Evolutionary conservation across 192 early-diverging fungal species (phyloP), one percentile per base, ranked within the genome.

Genomic region (Geranomyces variabilis): DNA sequence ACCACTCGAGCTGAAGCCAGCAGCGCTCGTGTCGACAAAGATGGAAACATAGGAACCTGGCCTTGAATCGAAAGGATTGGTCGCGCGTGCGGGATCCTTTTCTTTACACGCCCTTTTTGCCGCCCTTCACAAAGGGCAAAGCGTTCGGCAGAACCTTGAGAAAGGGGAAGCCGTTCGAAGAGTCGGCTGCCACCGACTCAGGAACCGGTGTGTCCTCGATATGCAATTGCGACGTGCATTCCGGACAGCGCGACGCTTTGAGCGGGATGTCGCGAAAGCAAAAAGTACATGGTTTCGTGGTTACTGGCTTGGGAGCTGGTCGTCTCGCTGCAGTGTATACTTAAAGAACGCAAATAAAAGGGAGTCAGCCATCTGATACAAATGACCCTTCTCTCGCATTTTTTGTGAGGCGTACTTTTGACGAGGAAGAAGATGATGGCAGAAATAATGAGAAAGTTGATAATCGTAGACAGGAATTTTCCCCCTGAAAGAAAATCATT

Each of bases 401-500:
- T n/a, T 19, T 41, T 44, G 24, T 36, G 12, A 17, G n/a, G 51
- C 70, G 9, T 65, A 72, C 70, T n/a, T 70, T 89, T 89, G 14
- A 90, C 81, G 22, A 91, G 79, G 33, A 89, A 51, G 73, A 86
- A 91, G 66, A 91, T 75, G 53, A 80, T 79, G 60, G 76, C 53
- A 43, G 81, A 68, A 49, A 90, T 78, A 44, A 91, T 80, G 67
- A 91, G 63, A 47, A 91, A 90, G 77, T 88, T 91, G 79, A 91
- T 77, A 68, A 86, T 58, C 48, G 76, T 75, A 48, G 89, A 81
- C 60, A 91, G 60, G 59, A 91, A 91, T 48, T 85, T 82, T 21
- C 63, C 89, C 89, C 66, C 79, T 88, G 68, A 84, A 73, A 60
- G 63, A 80, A 43, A 28, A 60, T 61, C 31, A n/a, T 36, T n/a